These are phyloP conservation scores for Exophiala alcalophila DNA, from an alignment of 2,329 filamentous ascomycete genomes.

Conservation along the genomic window DNA sequence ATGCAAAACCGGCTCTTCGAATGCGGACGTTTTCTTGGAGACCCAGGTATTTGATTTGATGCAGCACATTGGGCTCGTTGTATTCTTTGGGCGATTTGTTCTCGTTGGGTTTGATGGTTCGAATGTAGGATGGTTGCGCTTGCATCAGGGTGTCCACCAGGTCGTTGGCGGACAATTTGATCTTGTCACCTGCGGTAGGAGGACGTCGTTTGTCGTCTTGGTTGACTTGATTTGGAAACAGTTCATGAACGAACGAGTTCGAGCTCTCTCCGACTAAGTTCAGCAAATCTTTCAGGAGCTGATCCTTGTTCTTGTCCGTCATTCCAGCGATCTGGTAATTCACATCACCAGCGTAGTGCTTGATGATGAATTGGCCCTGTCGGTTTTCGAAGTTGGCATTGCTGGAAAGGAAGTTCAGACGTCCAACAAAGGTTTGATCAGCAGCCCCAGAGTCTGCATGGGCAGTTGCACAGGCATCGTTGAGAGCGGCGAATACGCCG, in stretches of 20 bases:
- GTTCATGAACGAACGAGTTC: conserved; percentile 78
- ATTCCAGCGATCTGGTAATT: conserved; percentile 92
- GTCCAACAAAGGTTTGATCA: conserved; percentile 92
- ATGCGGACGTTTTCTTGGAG: conserved; percentile 99
- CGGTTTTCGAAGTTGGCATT: conserved; percentile 88
- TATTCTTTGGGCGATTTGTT: conserved; percentile 96
- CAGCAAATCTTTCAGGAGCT: conserved; percentile 87
- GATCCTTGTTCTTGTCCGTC: conserved; percentile 99
- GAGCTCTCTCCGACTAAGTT: conserved; percentile 79
- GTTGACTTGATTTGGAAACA: conserved; percentile 92
- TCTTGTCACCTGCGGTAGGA: conserved; percentile 93
- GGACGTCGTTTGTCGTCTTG: conserved; percentile 93
- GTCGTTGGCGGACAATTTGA: conserved; percentile 90
- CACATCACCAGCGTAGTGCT: conserved; percentile 97
- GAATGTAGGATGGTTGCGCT: conserved; percentile 93
- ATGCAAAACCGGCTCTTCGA: conserved; percentile 91
- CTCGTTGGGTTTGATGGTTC: conserved; percentile 98
- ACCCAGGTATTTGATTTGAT: conserved; percentile 98
- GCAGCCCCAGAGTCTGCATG: conserved; percentile 92
- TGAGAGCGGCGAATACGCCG: conserved; percentile 91
- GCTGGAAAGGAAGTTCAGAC: conserved; percentile 78
- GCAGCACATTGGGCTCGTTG: conserved; percentile 84
- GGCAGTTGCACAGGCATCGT: conserved; percentile 97
- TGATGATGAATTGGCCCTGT: conserved; percentile 96
- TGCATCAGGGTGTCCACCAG: conserved; percentile 96